Evolutionary conservation across 352 stramenopile genomes (phyloP).

Genomic region (Phytophthora pseudosyringae): DNA sequence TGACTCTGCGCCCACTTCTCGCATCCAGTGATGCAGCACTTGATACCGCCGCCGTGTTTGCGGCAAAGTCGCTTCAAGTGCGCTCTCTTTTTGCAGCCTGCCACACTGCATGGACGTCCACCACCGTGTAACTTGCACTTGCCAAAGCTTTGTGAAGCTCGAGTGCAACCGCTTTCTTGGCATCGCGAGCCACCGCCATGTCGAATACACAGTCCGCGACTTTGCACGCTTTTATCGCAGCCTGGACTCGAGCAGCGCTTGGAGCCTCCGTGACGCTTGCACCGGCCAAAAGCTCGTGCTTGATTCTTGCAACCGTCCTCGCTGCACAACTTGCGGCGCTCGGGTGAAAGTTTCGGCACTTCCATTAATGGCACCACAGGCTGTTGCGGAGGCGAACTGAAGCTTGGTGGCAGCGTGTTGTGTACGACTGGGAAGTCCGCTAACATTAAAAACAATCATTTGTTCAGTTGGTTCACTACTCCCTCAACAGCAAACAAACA

Average conservation of each 20-base stretch:
- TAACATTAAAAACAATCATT: background rate
- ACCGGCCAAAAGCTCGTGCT: slow-evolving; percentile 76
- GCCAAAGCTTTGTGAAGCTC: slow-evolving; percentile 69
- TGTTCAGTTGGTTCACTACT: background rate
- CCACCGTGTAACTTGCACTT: slow-evolving; percentile 63
- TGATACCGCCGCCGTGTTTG: slow-evolving; percentile 79
- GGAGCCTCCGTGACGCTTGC: slow-evolving; percentile 75
- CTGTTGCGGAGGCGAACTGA: slow-evolving; percentile 26
- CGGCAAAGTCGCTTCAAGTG: slow-evolving; percentile 80
- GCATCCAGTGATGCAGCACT: slow-evolving; percentile 65
- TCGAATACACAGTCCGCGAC: slow-evolving; percentile 53
- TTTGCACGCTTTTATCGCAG: slow-evolving; percentile 83
- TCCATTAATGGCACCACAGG: background rate
- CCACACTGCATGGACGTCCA: slow-evolving; percentile 50
- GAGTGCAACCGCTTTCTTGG: slow-evolving; percentile 44
- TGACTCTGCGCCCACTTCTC: slow-evolving; percentile 83
- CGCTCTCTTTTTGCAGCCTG: slow-evolving; percentile 74
- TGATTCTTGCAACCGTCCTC: slow-evolving; percentile 76
- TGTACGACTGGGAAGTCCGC: background rate
- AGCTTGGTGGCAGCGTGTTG: background rate
- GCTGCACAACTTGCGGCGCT: slow-evolving; percentile 61
- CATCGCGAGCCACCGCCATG: slow-evolving; percentile 77
- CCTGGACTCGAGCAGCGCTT: slow-evolving; percentile 67
- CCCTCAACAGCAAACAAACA: no score
- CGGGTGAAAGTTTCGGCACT: background rate